Evolutionary conservation across 352 stramenopile species (phyloP).

Genomic region (Phytophthora sansomeana): DNA sequence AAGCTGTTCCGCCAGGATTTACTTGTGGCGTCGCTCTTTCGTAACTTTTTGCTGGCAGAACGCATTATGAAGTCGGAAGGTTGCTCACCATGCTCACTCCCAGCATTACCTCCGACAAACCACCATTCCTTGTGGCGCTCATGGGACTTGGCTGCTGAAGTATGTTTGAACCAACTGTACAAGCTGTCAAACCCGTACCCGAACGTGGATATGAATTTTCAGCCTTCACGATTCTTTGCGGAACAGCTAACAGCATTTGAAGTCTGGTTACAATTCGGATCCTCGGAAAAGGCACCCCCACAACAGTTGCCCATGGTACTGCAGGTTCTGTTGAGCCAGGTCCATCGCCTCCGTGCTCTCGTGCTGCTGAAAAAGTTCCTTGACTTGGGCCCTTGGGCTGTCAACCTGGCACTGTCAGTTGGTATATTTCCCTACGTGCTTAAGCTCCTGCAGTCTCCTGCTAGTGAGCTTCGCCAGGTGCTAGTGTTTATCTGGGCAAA

Average conservation of each 20-base stretch:
- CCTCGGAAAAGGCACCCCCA: slow-evolving; percentile 88
- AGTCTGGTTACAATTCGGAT: slow-evolving; percentile 98
- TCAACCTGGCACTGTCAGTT: slow-evolving; percentile 94
- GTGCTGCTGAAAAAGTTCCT: slow-evolving; percentile 96
- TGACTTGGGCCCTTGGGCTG: slow-evolving; percentile 93
- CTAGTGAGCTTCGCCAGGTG: slow-evolving; percentile 96
- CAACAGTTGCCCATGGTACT: slow-evolving; percentile 99
- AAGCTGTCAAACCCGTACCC: slow-evolving; percentile 78
- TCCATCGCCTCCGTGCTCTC: slow-evolving; percentile 97
- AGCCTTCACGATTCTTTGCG: slow-evolving; percentile 96
- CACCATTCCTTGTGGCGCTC: slow-evolving; percentile 98
- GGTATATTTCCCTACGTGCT: slow-evolving; percentile 99
- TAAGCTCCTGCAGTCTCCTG: slow-evolving; percentile 96
- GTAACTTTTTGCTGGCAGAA: slow-evolving; percentile 98
- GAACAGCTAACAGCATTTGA: slow-evolving; percentile 99
- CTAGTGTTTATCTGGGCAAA: slow-evolving; percentile 94
- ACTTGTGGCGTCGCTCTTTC: slow-evolving; percentile 98
- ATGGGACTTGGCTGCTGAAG: slow-evolving; percentile 99
- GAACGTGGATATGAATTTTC: slow-evolving; percentile 73
- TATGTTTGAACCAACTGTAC: slow-evolving; percentile 96
- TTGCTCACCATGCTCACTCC: slow-evolving; percentile 92
- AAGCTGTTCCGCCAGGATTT: slow-evolving; percentile 99
- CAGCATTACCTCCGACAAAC: slow-evolving; percentile 94
- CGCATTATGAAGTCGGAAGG: slow-evolving; percentile 95
- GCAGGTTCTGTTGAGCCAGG: slow-evolving; percentile 96